Base-by-base conservation (phyloP, 2,329 filamentous ascomycete genomes). In the Juglanconis oblonga region DNA sequence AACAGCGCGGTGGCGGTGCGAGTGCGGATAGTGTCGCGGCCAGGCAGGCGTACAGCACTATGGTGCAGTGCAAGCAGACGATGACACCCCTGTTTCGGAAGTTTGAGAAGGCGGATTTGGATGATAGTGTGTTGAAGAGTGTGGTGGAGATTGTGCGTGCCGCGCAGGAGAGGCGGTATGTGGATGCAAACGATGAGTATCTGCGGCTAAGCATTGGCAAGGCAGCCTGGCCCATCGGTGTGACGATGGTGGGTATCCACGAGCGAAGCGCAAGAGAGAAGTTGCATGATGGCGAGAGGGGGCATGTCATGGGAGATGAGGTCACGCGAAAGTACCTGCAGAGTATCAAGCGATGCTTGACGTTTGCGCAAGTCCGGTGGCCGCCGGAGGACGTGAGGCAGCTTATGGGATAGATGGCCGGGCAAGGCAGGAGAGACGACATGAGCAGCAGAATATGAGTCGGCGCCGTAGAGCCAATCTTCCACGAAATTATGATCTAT, bases 181-280 rank as follows among this genome's bases (percentile, higher is more conserved):
- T 99, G 51, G 91, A 97, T 75, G 95, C 95, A 38, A 98, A 98
- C 72, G 91, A 99, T 72, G 93, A 92, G 0, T 99, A 99, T 74
- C 79, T 99, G 62, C 84, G 91, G 56, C 80, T 99, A 57, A 96
- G 91, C 72, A 99, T 99, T 70, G 92, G 92, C 65, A 97, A 97
- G 78, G 93, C 92, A 67, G 95, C 95, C 14, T 99, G 95, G 95
- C 95, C 95, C 31, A 99, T 99, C 70, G 95, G 95, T 76, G 95
- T 99, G 44, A 99, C 95, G 73, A 99, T 98, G 95, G 95, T 99
- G 70, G 95, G 95, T 81, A 99, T 99, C 68, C 95, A 99, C 84
- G 95, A 98, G 80, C 87, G 95, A 71, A 95, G 90, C 66, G 94
- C 95, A 24, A 86, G 95, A 64, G 95, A 99, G 77, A 99, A 99